Evolutionary conservation across 2,329 filamentous ascomycete species (phyloP).

Genomic region (Beauveria brongniartii): DNA sequence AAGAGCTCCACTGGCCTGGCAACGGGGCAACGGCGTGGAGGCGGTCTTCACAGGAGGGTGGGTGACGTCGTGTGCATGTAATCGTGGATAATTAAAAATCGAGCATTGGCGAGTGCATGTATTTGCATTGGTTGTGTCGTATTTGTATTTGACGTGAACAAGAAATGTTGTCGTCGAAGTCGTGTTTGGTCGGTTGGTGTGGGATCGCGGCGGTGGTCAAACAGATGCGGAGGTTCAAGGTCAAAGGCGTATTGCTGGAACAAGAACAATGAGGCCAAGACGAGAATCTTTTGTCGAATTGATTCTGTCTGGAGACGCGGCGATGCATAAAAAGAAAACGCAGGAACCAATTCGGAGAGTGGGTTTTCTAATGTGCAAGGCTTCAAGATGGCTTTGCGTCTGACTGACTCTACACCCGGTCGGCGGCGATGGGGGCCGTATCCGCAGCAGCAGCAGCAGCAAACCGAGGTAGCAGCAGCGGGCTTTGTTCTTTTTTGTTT

Average conservation of each 20-base stretch:
- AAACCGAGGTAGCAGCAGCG: not conserved
- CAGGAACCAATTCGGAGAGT: constrained; percentile 1
- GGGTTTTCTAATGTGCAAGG: not conserved
- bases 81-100: not conserved
- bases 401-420: constrained; percentile 7
- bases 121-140: not conserved
- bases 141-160: not conserved
- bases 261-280: not conserved
- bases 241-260: not conserved
- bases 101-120: not conserved
- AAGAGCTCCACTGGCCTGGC: constrained; percentile 11
- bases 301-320: not conserved
- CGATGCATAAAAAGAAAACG: not conserved
- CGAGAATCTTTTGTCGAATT: not conserved
- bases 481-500: not conserved
- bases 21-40: constrained; percentile 15
- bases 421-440: constrained; percentile 4
- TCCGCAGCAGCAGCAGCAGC: not conserved
- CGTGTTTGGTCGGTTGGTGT: not conserved
- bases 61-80: constrained; percentile 13
- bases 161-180: not conserved
- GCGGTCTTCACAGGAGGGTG: constrained; percentile 16
- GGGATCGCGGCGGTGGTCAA: not conserved
- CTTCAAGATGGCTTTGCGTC: constrained; percentile 1
- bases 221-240: not conserved